Evolutionary conservation across 129 eudicot genomes (phyloP), one percentile per base, ranked within the genome.

Genomic region (Glebionis coronaria): DNA sequence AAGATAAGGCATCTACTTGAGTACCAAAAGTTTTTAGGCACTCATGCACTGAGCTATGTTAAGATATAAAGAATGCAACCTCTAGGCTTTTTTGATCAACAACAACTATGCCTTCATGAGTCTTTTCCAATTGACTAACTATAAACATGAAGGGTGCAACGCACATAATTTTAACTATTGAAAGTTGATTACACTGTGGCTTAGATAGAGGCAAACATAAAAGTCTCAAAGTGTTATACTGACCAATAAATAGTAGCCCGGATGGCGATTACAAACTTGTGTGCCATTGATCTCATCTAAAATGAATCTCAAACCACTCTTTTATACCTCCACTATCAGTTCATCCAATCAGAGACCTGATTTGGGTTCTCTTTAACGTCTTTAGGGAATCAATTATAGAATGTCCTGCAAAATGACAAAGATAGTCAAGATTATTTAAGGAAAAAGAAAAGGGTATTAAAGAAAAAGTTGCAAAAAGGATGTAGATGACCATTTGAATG

Each of bases 341-440:
- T 76, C 84, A 70, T 79, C 92, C 80, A 86, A 76, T 46, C 86
- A 78, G 70, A 81, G 86, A 13, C 85, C 85, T 76, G 92, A 84
- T 86, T 63, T 78, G 63, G 92, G 95, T 14, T 83, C 79, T 46
- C 69, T 76, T 69, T 82, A 28, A 86, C 83, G 73, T 78, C 82
- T 77, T 82, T 77, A 78, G 86, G 95, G 67, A 78, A 86, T 72
- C 78, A 73, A 75, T 79, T 88, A 74, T 82, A 86, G 71, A 86
- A 86, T 18, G 88, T 84, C 72, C 84, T 93, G 86, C 84, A 77
- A 64, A 65, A 62, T 74, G 79, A 82, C 66, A 74, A 80, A 54
- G 45, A 18, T 59, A 47, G 82, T 78, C 72, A 80, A 67, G 69
- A 67, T 67, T 69, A 29, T n/a, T 54, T 56, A 57, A 64, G 25